These are phyloP conservation scores for Cryptomeria japonica DNA, from an alignment of 75 land plant genomes.

Conservation along the genomic window DNA sequence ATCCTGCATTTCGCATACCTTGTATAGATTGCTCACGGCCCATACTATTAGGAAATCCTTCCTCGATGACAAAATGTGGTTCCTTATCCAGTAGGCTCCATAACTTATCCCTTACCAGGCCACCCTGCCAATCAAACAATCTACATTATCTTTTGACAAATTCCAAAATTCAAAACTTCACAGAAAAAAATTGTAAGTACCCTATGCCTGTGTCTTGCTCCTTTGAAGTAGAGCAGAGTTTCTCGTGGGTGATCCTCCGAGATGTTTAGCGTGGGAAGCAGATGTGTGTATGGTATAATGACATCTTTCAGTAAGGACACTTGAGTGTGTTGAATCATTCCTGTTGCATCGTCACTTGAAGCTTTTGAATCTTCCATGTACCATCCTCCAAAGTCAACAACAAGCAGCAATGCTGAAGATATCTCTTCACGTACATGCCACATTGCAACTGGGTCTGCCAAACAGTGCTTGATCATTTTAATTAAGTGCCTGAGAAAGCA, in stretches of 20 bases:
- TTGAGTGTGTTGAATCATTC: slow-evolving; percentile 71
- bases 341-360: slow-evolving; percentile 21
- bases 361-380: slow-evolving; percentile 64
- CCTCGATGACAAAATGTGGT: slow-evolving; percentile 71
- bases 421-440: slow-evolving; percentile 83
- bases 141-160: not conserved
- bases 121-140: slow-evolving; percentile 47
- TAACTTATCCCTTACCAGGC: slow-evolving; percentile 73
- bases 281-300: slow-evolving; percentile 85
- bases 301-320: slow-evolving; percentile 87
- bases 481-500: slow-evolving; percentile 49
- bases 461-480: slow-evolving; percentile 68
- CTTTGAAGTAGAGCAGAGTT: slow-evolving; percentile 79
- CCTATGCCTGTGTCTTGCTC: slow-evolving; percentile 86
- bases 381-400: slow-evolving; percentile 97
- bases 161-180: not conserved
- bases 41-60: slow-evolving; percentile 89
- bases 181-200: slow-evolving; percentile 29
- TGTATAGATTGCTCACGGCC: slow-evolving; percentile 78
- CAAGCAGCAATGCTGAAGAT: slow-evolving; percentile 66
- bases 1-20: slow-evolving; percentile 79
- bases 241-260: slow-evolving; percentile 46
- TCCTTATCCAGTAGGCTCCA: slow-evolving; percentile 73
- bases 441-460: slow-evolving; percentile 96
- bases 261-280: slow-evolving; percentile 63